These are phyloP conservation scores for Tolypocladium endophyticum DNA, from an alignment of 2,329 filamentous ascomycete species.

Conservation along the genomic window DNA sequence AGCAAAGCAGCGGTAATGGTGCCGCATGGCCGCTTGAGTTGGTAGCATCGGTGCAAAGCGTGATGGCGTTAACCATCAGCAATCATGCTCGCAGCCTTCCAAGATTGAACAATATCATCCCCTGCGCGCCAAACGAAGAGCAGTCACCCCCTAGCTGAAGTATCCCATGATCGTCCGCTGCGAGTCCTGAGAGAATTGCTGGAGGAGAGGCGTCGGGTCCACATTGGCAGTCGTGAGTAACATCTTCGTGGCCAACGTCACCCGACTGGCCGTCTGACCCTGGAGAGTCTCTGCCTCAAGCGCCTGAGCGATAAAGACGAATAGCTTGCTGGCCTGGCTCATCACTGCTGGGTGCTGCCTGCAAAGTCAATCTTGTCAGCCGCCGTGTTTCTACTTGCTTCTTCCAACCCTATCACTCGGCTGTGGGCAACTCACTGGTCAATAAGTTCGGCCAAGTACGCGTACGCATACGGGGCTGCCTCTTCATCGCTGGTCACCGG, in stretches of 20 bases:
- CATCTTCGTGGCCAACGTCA: conserved; percentile 67
- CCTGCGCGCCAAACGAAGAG: neutral
- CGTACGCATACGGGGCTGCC: conserved; percentile 91
- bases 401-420: neutral
- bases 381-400: neutral
- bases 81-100: neutral
- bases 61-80: neutral
- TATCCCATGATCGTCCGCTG: conserved; percentile 71
- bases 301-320: conserved; percentile 76
- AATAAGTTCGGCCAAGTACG: conserved; percentile 83
- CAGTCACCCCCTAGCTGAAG: conserved; percentile 47
- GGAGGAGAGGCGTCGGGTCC: conserved; percentile 65
- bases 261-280: conserved; percentile 67
- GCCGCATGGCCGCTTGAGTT: neutral
- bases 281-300: conserved; percentile 85
- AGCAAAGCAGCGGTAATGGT: neutral
- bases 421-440: conserved; percentile 63
- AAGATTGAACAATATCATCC: neutral
- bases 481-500: conserved; percentile 94
- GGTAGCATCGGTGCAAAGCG: neutral
- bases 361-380: conserved; percentile 15
- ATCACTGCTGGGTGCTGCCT: conserved; percentile 82
- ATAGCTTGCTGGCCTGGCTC: conserved; percentile 68
- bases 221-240: conserved; percentile 64
- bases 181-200: conserved; percentile 66